Conservation (phyloP, 2,329 filamentous ascomycete species). For the Alternaria ethzedia region DNA sequence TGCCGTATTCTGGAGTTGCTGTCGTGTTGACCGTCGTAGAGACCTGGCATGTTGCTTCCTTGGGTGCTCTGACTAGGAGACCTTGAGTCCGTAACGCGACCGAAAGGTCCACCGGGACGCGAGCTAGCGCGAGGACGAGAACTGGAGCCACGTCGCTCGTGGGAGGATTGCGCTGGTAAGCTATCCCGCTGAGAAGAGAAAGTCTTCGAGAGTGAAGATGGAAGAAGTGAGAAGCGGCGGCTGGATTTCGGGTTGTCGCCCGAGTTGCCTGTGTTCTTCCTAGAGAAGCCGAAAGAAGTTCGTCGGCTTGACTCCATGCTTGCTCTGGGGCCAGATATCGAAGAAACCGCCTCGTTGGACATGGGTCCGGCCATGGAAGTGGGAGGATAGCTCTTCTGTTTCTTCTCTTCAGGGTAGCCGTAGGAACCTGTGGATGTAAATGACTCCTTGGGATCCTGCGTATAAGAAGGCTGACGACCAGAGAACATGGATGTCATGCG, state of each 20-base stretch:
- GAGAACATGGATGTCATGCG: slow-evolving; percentile 83
- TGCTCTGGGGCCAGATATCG: slow-evolving; percentile 43
- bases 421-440: slow-evolving; percentile 55
- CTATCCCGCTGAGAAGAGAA: slow-evolving; percentile 49
- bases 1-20: slow-evolving; percentile 34
- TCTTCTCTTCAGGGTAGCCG: slow-evolving; percentile 55
- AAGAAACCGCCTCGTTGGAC: slow-evolving; percentile 59
- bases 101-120: slow-evolving; percentile 50
- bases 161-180: slow-evolving; percentile 37
- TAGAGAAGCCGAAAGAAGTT: slow-evolving; percentile 58
- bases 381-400: slow-evolving; percentile 79
- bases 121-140: slow-evolving; percentile 39
- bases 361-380: slow-evolving; percentile 85
- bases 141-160: slow-evolving; percentile 44
- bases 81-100: slow-evolving; percentile 49
- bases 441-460: slow-evolving; percentile 39
- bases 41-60: slow-evolving; percentile 51
- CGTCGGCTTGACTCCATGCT: slow-evolving; percentile 58
- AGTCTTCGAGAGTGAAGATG: slow-evolving; percentile 56
- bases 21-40: slow-evolving; percentile 51
- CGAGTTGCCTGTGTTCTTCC: slow-evolving; percentile 52
- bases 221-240: slow-evolving; percentile 59
- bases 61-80: slow-evolving; percentile 55
- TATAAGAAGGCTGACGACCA: slow-evolving; percentile 50
- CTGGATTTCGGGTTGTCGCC: slow-evolving; percentile 48